Evolutionary conservation across 2,329 filamentous ascomycete genomes (phyloP).

Genomic region (Talaromyces marneffei): DNA sequence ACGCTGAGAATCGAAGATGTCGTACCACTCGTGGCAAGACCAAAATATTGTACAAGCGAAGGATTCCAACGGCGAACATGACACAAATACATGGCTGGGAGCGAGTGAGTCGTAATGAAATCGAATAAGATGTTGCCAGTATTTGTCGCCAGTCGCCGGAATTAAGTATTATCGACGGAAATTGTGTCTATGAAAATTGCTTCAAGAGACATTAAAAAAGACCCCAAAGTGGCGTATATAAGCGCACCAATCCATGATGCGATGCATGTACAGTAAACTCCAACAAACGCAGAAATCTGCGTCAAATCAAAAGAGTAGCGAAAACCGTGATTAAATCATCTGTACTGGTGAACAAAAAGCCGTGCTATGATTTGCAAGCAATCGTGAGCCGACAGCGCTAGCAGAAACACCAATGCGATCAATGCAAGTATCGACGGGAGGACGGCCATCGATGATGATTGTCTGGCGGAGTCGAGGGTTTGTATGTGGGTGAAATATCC

Average conservation of each 20-base stretch:
- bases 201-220: conserved; percentile 10
- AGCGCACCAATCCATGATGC: conserved; percentile 20
- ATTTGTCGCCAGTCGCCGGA: conserved; percentile 22
- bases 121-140: conserved; percentile 12
- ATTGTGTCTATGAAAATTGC: conserved; percentile 15
- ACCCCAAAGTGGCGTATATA: conserved; percentile 14
- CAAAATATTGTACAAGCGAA: conserved; percentile 34
- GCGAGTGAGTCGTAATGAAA: conserved; percentile 4
- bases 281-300: conserved; percentile 17
- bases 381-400: conserved; percentile 10
- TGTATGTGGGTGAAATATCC: conserved; percentile 8
- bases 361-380: conserved; percentile 10
- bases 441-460: conserved; percentile 16
- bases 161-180: conserved; percentile 39
- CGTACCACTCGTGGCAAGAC: conserved; percentile 14
- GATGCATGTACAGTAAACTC: conserved; percentile 34
- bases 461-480: conserved; percentile 10
- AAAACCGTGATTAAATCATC: conserved; percentile 23
- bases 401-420: conserved; percentile 18
- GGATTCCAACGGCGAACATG: conserved; percentile 25
- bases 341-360: conserved; percentile 34
- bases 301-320: conserved; percentile 5
- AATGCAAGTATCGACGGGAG: conserved; percentile 13
- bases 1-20: conserved; percentile 27
- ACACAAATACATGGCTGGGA: conserved; percentile 3